Evolutionary conservation across 2,329 filamentous ascomycete genomes (phyloP).

Genomic region (Arthrobotrys musiformis): DNA sequence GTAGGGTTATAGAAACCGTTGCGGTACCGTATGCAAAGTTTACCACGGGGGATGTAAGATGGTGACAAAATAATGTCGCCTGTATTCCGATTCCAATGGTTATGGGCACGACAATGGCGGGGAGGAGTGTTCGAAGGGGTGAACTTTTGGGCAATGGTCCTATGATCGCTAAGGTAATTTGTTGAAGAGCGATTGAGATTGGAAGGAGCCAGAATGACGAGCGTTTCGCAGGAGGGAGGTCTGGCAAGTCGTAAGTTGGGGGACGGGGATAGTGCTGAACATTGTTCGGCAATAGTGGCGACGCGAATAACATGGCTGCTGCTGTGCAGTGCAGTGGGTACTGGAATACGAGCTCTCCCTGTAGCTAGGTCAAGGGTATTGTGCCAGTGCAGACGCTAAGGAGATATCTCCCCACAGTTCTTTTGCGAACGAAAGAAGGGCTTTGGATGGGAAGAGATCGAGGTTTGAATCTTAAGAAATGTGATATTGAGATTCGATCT

Average conservation of each 20-base stretch:
- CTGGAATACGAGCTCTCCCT: background rate
- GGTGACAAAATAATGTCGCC: constrained; percentile 31
- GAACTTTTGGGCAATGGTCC: constrained; percentile 48
- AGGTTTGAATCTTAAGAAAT: background rate
- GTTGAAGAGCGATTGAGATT: constrained; percentile 40
- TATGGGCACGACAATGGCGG: constrained; percentile 28
- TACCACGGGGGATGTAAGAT: constrained; percentile 44
- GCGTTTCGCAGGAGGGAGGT: constrained; percentile 23
- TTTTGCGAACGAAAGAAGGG: background rate
- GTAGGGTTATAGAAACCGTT: constrained; percentile 31
- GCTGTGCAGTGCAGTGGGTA: background rate
- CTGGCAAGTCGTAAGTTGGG: constrained; percentile 28
- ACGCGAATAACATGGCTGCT: constrained; percentile 31
- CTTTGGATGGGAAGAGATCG: background rate
- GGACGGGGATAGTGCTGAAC: constrained; percentile 33
- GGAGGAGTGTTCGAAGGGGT: constrained; percentile 29
- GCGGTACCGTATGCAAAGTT: constrained; percentile 46
- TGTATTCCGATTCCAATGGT: constrained; percentile 45
- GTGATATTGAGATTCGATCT: background rate
- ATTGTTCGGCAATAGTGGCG: constrained; percentile 40
- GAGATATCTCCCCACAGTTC: background rate
- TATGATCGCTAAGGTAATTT: constrained; percentile 38
- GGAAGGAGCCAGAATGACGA: constrained; percentile 37
- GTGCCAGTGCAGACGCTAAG: background rate
- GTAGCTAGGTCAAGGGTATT: background rate